These are phyloP conservation scores for Fusarium bulbicola DNA, from an alignment of 2,329 filamentous ascomycete genomes.

Conservation along the genomic window DNA sequence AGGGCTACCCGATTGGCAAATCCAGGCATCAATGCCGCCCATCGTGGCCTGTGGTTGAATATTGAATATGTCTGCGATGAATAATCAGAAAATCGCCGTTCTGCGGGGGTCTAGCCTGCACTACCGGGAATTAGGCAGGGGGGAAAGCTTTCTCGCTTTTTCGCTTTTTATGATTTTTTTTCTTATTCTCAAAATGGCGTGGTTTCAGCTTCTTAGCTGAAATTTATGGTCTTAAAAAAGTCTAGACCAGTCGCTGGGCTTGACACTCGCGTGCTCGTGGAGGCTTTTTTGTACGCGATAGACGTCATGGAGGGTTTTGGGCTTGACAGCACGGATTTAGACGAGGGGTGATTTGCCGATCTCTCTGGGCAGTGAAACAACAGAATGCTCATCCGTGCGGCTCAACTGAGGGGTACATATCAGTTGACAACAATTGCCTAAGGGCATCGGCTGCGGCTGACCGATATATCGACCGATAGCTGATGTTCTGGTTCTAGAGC, in stretches of 20 bases:
- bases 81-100: conserved; percentile 41
- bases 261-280: conserved; percentile 8
- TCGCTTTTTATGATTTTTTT: background rate
- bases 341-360: conserved; percentile 9
- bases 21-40: conserved; percentile 12
- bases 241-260: conserved; percentile 25
- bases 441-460: background rate
- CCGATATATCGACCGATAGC: background rate
- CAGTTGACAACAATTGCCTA: conserved; percentile 7
- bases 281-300: background rate
- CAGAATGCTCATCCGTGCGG: conserved; percentile 5
- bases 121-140: conserved; percentile 11
- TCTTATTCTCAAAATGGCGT: conserved; percentile 10
- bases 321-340: conserved; percentile 10
- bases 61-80: conserved; percentile 45
- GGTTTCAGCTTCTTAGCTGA: conserved; percentile 3
- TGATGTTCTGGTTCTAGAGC: background rate
- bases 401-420: conserved; percentile 9
- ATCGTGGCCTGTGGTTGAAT: conserved; percentile 25
- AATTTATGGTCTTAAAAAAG: background rate
- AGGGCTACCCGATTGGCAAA: background rate
- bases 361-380: conserved; percentile 6
- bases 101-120: conserved; percentile 9
- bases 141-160: background rate
- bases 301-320: conserved; percentile 29